Conservation (phyloP, 2,329 filamentous ascomycete genomes). For the Mariannaea sp. region DNA sequence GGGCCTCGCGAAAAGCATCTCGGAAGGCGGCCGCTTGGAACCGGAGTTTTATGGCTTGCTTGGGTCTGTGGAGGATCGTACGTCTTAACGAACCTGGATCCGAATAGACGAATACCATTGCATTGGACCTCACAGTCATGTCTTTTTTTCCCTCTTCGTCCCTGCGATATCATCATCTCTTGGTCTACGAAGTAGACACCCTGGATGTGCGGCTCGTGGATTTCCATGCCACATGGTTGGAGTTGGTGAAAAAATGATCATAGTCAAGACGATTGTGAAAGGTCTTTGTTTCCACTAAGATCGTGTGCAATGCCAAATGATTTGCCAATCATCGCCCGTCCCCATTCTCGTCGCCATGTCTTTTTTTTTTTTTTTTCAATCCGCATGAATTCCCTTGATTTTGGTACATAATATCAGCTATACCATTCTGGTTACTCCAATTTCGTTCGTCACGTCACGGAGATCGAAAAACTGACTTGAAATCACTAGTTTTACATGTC, state of each 20-base stretch:
- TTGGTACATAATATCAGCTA: no score
- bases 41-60: constrained; percentile 53
- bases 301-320: background rate
- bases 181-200: background rate
- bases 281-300: background rate
- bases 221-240: background rate
- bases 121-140: constrained; percentile 41
- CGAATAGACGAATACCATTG: constrained; percentile 52
- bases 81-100: constrained; percentile 49
- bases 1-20: constrained; percentile 46
- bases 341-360: background rate
- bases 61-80: constrained; percentile 50
- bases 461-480: background rate
- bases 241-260: constrained; percentile 1
- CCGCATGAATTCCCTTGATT: no score
- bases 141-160: constrained; percentile 1
- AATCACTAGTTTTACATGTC: constrained; percentile 34
- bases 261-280: constrained; percentile 1
- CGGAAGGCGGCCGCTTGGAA: constrained; percentile 52
- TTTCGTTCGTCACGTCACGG: background rate
- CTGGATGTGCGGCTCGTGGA: constrained; percentile 5
- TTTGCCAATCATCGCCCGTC: background rate
- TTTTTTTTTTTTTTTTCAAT: no score
- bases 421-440: no score
- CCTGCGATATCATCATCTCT: constrained; percentile 15